Evolutionary conservation across 2,329 filamentous ascomycete genomes (phyloP).

Genomic region (Chaetothyriales sp.): DNA sequence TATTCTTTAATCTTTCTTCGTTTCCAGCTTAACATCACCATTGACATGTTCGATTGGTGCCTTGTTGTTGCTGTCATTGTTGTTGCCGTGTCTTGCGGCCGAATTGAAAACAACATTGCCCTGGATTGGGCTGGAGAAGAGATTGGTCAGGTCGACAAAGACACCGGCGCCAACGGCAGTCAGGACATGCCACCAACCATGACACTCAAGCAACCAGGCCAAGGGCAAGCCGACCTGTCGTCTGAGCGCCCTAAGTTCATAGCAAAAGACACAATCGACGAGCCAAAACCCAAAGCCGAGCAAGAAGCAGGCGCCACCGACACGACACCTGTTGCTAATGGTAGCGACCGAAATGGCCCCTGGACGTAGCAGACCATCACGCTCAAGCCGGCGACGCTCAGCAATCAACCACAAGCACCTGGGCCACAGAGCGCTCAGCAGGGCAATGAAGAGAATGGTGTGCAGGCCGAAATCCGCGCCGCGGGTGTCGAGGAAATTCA

Average conservation of each 20-base stretch:
- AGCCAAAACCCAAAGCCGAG: constrained; percentile 64
- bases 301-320: constrained; percentile 3
- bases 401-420: background rate
- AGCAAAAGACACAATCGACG: constrained; percentile 62
- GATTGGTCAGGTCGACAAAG: background rate
- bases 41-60: background rate
- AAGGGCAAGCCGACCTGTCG: constrained; percentile 57
- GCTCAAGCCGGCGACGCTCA: background rate
- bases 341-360: constrained; percentile 49
- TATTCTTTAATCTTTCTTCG: too few relatives aligned
- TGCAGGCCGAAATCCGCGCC: background rate
- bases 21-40: background rate
- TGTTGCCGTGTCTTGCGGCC: too few relatives aligned
- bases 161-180: constrained; percentile 15
- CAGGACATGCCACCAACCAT: constrained; percentile 49
- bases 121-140: background rate
- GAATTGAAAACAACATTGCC: background rate
- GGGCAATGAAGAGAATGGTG: background rate
- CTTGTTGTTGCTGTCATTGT: too few relatives aligned
- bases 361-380: background rate
- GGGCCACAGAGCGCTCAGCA: background rate
- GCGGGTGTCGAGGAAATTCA: background rate
- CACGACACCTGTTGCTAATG: constrained; percentile 53
- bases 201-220: constrained; percentile 57
- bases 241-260: constrained; percentile 47